phyloP scores from a whole-genome alignment of 208 protist genomes.

The Acanthamoeba royreba region DNA sequence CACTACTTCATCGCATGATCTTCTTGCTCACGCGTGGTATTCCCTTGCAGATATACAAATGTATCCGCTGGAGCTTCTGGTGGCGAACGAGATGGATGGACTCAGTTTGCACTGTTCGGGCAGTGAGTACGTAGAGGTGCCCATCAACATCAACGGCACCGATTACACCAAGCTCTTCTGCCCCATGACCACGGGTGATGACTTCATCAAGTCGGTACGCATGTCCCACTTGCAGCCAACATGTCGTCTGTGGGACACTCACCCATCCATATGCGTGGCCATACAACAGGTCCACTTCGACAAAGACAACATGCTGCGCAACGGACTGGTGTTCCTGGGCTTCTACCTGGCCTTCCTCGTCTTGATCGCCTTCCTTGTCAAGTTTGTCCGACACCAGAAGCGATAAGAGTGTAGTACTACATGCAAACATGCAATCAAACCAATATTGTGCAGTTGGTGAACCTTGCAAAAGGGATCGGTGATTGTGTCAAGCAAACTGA shows the following conservation, averaged over 20 bases:
- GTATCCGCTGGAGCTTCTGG: not conserved
- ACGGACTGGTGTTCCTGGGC: not conserved
- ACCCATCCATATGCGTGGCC: not conserved
- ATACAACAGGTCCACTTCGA: not conserved
- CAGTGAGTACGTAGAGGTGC: not conserved
- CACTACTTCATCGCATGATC: not conserved
- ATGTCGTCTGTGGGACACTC: not conserved
- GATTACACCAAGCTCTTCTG: not conserved
- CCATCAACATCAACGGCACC: not conserved
- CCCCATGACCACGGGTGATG: not conserved
- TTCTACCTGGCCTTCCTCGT: slow-evolving; percentile 5
- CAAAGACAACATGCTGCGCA: not conserved
- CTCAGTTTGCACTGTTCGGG: not conserved
- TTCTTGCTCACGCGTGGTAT: not conserved
- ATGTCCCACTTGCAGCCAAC: not conserved
- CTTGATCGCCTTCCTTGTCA: not conserved
- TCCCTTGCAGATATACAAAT: not conserved
- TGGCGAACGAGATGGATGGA: not conserved
- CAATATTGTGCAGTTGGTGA: no score
- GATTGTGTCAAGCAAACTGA: no score
- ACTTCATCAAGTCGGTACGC: not conserved
- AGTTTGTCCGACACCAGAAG: not conserved
- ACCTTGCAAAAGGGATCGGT: no score
- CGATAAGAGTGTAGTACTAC: no score
- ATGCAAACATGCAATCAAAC: no score